These are phyloP conservation scores for Vitellaria paradoxa DNA, from an alignment of 179 eudicot species.

Conservation along the genomic window DNA sequence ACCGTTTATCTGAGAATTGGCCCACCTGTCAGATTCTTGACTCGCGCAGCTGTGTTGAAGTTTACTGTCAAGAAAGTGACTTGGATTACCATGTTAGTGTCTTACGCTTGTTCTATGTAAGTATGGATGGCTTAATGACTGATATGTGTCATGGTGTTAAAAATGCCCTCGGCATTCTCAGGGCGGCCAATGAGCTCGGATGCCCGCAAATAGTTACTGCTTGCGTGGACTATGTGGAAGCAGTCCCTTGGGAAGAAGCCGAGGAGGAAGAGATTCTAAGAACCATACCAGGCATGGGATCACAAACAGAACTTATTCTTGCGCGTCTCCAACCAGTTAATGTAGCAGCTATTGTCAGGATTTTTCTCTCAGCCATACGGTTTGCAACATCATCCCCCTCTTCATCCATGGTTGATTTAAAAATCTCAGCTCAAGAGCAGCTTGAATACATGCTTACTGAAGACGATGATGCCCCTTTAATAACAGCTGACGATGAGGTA, in stretches of 20 bases:
- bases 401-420: slow-evolving; percentile 48
- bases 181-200: slow-evolving; percentile 67
- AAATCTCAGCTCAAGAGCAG: slow-evolving; percentile 81
- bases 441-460: slow-evolving; percentile 31
- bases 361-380: slow-evolving; percentile 59
- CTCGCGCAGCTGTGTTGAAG: slow-evolving; percentile 92
- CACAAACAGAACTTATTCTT: slow-evolving; percentile 50
- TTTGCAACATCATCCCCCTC: slow-evolving; percentile 76
- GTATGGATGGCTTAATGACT: slow-evolving; percentile 30
- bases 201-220: slow-evolving; percentile 66
- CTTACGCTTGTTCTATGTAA: slow-evolving; percentile 64
- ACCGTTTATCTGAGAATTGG: slow-evolving; percentile 89
- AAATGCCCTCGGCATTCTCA: slow-evolving; percentile 73
- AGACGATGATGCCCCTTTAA: slow-evolving; percentile 80
- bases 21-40: slow-evolving; percentile 96
- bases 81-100: slow-evolving; percentile 67
- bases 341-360: slow-evolving; percentile 36
- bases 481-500: slow-evolving; percentile 50
- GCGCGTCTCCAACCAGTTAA: slow-evolving; percentile 85
- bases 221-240: slow-evolving; percentile 81
- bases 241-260: slow-evolving; percentile 80
- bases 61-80: slow-evolving; percentile 68
- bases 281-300: slow-evolving; percentile 65
- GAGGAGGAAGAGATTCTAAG: slow-evolving; percentile 79
- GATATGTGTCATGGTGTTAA: slow-evolving; percentile 49